Evolutionary conservation across 2,329 filamentous ascomycete genomes (phyloP), one percentile per base, ranked within the genome.

Genomic region (Didymella lethalis): DNA sequence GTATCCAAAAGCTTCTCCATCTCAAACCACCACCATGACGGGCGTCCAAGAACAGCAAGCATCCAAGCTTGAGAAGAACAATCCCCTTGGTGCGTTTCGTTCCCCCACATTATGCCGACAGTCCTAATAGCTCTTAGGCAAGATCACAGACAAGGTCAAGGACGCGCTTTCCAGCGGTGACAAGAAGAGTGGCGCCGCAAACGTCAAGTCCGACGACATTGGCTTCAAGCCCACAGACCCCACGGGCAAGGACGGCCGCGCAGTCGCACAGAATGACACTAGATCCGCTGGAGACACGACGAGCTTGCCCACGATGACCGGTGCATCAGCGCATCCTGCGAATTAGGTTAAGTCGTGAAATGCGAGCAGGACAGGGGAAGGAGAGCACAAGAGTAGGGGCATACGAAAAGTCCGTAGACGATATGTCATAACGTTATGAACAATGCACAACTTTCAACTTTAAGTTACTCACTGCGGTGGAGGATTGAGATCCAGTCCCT

Each of bases 401-500:
- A 4, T 51, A 43, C 34, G 34, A 45, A 49, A 20, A 31, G 26
- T 54, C 28, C 10, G 23, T 53, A 26, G 20, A 38, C 20, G n/a
- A 25, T 36, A 18, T 25, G 18, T 23, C 38, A 29, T 45, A 11
- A 45, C 45, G 7, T 41, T 41, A 14, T 23, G 29, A 20, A 43
- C 11, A 6, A 49, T 45, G 6, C 25, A 44, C 14, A 23, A 23
- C 23, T 18, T 16, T 16, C 38, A 23, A 23, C 14, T 16, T 28
- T 32, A 1, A n/a, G 25, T 14, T 2, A 46, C 4, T 20, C 48
- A 60, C 31, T 52, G 48, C 20, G 85, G 84, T n/a, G 86, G 86
- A 6, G 86, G 86, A 54, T 79, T 81, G 47, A 89, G 67, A 70
- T 88, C 85, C 66, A 89, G 66, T 0, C 86, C 86, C 50, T 87